Evolutionary conservation across 208 protist genomes (phyloP).

Genomic region (Novymonas esmeraldas): DNA sequence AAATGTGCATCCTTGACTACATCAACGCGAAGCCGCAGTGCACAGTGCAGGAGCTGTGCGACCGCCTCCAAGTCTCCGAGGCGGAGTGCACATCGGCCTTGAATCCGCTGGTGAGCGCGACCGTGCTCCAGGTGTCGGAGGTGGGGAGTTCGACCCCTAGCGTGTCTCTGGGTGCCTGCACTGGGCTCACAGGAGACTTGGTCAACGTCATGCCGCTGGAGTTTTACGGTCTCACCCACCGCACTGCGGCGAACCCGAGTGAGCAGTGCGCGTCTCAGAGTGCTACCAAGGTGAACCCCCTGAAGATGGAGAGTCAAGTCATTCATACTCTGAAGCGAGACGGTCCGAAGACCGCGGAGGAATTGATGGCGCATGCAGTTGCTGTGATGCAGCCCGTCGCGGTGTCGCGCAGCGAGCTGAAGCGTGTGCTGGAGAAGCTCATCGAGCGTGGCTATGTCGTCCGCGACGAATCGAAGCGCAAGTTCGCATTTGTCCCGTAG

Average conservation of each 20-base stretch:
- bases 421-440: constrained; percentile 61
- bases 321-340: constrained; percentile 39
- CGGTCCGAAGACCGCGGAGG: constrained; percentile 21
- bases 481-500: constrained; percentile 38
- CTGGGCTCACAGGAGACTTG: constrained; percentile 8
- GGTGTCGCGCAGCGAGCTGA: constrained; percentile 42
- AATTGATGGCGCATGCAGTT: constrained; percentile 24
- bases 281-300: constrained; percentile 16
- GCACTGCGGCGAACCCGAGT: constrained; percentile 2
- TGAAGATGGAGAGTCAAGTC: constrained; percentile 28
- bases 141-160: background rate
- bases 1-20: constrained; percentile 41
- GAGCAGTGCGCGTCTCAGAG: constrained; percentile 20
- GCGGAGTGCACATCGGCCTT: constrained; percentile 28
- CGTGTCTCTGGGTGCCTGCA: constrained; percentile 19
- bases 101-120: constrained; percentile 26
- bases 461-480: constrained; percentile 32
- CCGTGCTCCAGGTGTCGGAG: constrained; percentile 12
- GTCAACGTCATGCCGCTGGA: constrained; percentile 32
- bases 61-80: constrained; percentile 24
- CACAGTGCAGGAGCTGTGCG: constrained; percentile 32
- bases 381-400: constrained; percentile 10
- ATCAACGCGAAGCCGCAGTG: constrained; percentile 52
- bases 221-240: constrained; percentile 17
- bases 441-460: constrained; percentile 54